These are phyloP conservation scores for Thielaviopsis musarum DNA, from an alignment of 2,329 filamentous ascomycete genomes.

Conservation along the genomic window DNA sequence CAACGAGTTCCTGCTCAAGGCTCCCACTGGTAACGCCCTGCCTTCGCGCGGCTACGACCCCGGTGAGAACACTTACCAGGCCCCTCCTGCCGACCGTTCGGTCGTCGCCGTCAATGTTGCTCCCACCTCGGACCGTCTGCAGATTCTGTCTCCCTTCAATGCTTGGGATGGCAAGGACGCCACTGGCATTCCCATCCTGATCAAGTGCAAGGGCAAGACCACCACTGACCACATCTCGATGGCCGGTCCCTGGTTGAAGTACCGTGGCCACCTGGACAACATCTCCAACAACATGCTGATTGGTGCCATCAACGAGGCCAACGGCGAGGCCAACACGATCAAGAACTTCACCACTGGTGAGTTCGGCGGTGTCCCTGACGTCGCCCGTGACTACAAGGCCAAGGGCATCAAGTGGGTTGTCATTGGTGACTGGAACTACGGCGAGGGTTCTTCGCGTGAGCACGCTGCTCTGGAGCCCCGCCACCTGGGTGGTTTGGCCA, in stretches of 20 bases:
- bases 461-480: slow-evolving; percentile 95
- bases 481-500: slow-evolving; percentile 90
- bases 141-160: slow-evolving; percentile 72
- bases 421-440: slow-evolving; percentile 98
- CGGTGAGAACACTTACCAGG: slow-evolving; percentile 88
- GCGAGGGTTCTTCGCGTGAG: slow-evolving; percentile 93
- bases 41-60: slow-evolving; percentile 74
- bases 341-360: slow-evolving; percentile 76
- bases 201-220: slow-evolving; percentile 93
- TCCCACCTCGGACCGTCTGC: slow-evolving; percentile 82
- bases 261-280: slow-evolving; percentile 97
- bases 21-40: slow-evolving; percentile 67
- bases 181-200: slow-evolving; percentile 69
- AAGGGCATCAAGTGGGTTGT: slow-evolving; percentile 96
- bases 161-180: slow-evolving; percentile 90
- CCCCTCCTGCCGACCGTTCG: slow-evolving; percentile 65
- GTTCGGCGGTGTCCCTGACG: slow-evolving; percentile 76
- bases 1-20: slow-evolving; percentile 80
- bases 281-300: slow-evolving; percentile 99
- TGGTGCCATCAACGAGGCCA: slow-evolving; percentile 88
- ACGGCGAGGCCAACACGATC: slow-evolving; percentile 95
- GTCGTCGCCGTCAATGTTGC: slow-evolving; percentile 65
- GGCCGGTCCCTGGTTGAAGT: slow-evolving; percentile 95
- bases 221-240: slow-evolving; percentile 96
- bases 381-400: slow-evolving; percentile 96